Conservation (phyloP, 139 green algal genomes). For the Bryopsis sp. region DNA sequence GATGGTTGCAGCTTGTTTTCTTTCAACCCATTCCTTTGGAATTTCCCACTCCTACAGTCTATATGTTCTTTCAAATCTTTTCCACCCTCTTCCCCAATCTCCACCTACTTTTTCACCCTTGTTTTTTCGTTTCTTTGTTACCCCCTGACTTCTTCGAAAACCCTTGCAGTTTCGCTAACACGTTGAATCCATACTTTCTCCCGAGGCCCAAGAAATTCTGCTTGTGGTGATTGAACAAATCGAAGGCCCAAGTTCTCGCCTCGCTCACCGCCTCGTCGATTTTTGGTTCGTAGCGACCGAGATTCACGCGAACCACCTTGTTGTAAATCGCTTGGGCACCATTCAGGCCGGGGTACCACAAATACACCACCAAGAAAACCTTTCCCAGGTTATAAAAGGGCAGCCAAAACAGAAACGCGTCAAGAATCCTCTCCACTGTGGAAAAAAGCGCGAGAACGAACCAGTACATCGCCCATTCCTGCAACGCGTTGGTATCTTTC, state of each 20-base stretch:
- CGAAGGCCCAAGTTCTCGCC: neutral
- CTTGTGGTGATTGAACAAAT: too few relatives aligned
- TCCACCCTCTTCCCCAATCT: too few relatives aligned
- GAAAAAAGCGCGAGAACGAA: conserved; percentile 10
- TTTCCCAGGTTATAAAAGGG: conserved; percentile 36
- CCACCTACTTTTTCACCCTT: too few relatives aligned
- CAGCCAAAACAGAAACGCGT: conserved; percentile 22
- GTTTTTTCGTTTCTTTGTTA: too few relatives aligned
- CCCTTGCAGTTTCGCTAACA: too few relatives aligned
- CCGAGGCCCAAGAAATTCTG: too few relatives aligned
- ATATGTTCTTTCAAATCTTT: too few relatives aligned
- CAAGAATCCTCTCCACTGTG: neutral
- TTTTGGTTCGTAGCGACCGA: conserved; percentile 7
- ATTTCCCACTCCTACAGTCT: too few relatives aligned
- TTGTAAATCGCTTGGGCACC: conserved; percentile 34
- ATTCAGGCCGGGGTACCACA: conserved; percentile 37
- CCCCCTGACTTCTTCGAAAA: too few relatives aligned
- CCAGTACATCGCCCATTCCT: conserved; percentile 47
- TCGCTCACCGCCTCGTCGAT: neutral
- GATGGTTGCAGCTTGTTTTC: too few relatives aligned
- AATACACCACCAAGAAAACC: conserved; percentile 31
- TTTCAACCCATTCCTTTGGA: too few relatives aligned
- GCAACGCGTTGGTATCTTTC: conserved; percentile 21
- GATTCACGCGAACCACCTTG: conserved; percentile 20
- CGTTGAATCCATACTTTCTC: too few relatives aligned